A percentile compares a stretch with the other conserved stretches of the same genome.
Conservation (phyloP, 805 yeast species). For the Wickerhamiella sorbophila region DNA sequence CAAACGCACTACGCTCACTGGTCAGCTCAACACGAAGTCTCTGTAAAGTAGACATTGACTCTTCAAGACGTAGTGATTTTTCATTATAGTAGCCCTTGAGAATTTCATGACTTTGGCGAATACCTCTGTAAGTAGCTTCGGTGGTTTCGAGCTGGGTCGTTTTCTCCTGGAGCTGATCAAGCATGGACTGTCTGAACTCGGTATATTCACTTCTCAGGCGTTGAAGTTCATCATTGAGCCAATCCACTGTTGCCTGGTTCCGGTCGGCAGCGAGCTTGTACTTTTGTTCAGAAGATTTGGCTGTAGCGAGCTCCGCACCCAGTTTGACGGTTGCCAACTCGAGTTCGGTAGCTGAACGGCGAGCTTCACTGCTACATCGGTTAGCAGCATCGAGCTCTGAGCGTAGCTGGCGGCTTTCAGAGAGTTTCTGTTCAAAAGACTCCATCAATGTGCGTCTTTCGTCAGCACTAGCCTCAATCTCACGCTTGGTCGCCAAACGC, state of each 20-base stretch:
- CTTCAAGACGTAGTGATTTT: constrained; percentile 29
- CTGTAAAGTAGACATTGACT: constrained; percentile 33
- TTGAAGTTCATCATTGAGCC: not conserved
- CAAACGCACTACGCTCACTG: constrained; percentile 35
- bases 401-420: not conserved
- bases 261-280: not conserved
- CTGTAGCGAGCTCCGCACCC: constrained; percentile 6
- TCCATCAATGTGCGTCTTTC: constrained; percentile 4
- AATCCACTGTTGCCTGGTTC: not conserved
- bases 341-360: not conserved
- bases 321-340: constrained; percentile 1
- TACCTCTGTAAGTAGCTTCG: constrained; percentile 23
- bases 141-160: constrained; percentile 21
- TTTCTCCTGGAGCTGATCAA: not conserved
- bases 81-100: constrained; percentile 28
- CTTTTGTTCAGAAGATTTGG: not conserved
- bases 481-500: not conserved
- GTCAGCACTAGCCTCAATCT: constrained; percentile 3
- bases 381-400: not conserved
- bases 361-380: not conserved
- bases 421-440: not conserved
- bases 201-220: constrained; percentile 3
- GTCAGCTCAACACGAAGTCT: constrained; percentile 33
- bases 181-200: constrained; percentile 3
- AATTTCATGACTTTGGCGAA: constrained; percentile 22